Base-by-base conservation (phyloP, 306 rosid genomes). In the Elaeagnus macrophylla region DNA sequence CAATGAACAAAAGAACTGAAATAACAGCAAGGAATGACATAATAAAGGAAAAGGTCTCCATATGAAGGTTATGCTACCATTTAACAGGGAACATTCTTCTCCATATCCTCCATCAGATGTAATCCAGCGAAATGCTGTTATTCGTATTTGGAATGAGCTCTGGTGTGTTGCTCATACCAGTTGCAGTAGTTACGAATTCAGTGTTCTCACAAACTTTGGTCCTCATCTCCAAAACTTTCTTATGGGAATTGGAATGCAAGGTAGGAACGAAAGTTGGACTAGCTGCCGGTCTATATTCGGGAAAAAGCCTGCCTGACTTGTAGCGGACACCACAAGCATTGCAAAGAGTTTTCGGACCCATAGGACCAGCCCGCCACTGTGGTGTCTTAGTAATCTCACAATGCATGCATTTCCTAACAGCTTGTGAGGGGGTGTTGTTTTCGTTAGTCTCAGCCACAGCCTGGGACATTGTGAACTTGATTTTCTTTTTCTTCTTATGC, bases 321-420 rank as follows among this genome's bases (percentile, higher is more conserved):
- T 66, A 82, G 40, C 96, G 89, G n/a, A 91, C 99, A 10, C 99
- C 96, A 12, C 99, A 91, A 0, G 99, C 99, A 49, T 91, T 91
- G 77, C 99, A 91, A 2, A 91, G 87, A 48, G 96, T 87, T 80
- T 91, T 91, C 0, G 96, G 96, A 51, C 95, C 96, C 83, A 87
- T 70, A 45, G 99, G 99, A 7, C 99, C 99, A 10, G 99, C 99
- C 70, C 99, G 71, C 99, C 99, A 91, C 56, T 91, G 95, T 18
- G 96, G 99, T 20, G 96, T 91, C 84, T 91, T 91, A 10, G 95
- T 91, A 48, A 91, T 82, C 80, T 91, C 97, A 62, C 97, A 91
- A 70, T 91, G 97, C 86, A 82, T 73, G 41, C 97, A 91, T 75
- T 86, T 91, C 80, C 97, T 86, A 39, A 84, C 80, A 0, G 80